These are phyloP conservation scores for Pleurotus giganteus DNA, from an alignment of 768 basidiomycete genomes.

Conservation along the genomic window DNA sequence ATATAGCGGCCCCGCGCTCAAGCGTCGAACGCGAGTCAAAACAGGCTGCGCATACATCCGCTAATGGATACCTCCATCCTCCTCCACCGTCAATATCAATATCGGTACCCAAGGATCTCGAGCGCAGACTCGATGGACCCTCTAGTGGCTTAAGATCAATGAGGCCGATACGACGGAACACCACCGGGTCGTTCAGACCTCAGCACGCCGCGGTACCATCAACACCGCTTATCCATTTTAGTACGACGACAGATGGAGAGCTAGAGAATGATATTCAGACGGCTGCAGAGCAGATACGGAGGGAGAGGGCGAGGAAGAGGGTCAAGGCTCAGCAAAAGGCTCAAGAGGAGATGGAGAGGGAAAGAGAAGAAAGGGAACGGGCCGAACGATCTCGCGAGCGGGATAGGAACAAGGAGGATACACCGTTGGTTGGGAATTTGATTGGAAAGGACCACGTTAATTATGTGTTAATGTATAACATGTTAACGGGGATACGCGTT, in stretches of 20 bases:
- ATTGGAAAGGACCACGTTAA: conserved; percentile 99
- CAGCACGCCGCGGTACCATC: conserved; percentile 10
- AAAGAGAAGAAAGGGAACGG: conserved; percentile 28
- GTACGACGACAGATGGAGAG: conserved; percentile 45
- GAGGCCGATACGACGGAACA: conserved; percentile 59
- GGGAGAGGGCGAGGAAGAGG: conserved; percentile 73
- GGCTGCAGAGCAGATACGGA: conserved; percentile 85
- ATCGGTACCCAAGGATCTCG: conserved; percentile 12
- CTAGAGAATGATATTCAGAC: conserved; percentile 80
- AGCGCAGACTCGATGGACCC: conserved; percentile 17
- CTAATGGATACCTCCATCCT: conserved; percentile 54
- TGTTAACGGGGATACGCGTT: conserved; percentile 97
- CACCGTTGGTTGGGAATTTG: conserved; percentile 86
- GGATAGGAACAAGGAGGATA: conserved; percentile 37
- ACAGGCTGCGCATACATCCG: conserved; percentile 24
- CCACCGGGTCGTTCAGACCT: conserved; percentile 54
- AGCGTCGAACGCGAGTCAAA: conserved; percentile 19
- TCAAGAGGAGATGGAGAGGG: conserved; percentile 44
- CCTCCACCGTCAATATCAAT: conserved; percentile 16
- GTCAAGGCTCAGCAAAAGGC: conserved; percentile 64
- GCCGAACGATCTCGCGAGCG: conserved; percentile 17
- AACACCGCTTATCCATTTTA: conserved; percentile 21
- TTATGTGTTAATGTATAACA: conserved; percentile 99
- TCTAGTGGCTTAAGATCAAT: background rate
- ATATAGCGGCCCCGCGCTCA: conserved; percentile 15